Evolutionary conservation across 2,329 filamentous ascomycete genomes (phyloP).

Genomic region (Neurospora crassa): DNA sequence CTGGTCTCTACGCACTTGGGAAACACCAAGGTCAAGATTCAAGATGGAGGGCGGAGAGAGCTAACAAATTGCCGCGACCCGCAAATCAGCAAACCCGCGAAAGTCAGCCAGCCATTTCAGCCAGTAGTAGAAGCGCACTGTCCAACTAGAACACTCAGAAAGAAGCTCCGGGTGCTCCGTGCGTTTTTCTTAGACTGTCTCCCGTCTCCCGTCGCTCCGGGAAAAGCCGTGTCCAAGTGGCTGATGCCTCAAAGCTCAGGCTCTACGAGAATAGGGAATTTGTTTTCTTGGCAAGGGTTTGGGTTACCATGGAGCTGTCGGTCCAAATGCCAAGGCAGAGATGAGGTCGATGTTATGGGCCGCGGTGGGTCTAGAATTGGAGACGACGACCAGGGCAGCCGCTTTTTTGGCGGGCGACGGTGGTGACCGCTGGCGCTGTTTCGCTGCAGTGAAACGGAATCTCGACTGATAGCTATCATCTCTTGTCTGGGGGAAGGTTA

Average conservation of each 20-base stretch:
- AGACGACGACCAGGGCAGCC: not conserved
- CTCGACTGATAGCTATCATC: not conserved
- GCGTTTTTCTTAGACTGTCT: not conserved
- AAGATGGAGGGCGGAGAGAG: not conserved
- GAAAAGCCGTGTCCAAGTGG: not conserved
- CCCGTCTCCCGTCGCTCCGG: not conserved
- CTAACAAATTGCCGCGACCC: conserved; percentile 1
- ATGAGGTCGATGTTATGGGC: not conserved
- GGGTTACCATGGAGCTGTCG: not conserved
- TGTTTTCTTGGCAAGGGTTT: not conserved
- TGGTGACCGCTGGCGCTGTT: not conserved
- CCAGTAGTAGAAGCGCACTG: not conserved
- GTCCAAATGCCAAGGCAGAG: not conserved
- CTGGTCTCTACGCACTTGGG: not conserved
- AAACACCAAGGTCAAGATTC: not conserved
- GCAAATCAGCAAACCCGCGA: not conserved
- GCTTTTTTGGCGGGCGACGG: not conserved
- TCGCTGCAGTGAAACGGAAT: not conserved
- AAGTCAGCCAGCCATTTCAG: not conserved
- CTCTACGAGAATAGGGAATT: not conserved
- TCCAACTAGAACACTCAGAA: not conserved
- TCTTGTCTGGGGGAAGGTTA: not conserved
- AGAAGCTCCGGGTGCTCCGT: not conserved
- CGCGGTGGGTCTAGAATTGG: not conserved
- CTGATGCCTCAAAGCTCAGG: not conserved